Conservation (phyloP, 2,329 filamentous ascomycete genomes). For the Xylariaceae sp. region DNA sequence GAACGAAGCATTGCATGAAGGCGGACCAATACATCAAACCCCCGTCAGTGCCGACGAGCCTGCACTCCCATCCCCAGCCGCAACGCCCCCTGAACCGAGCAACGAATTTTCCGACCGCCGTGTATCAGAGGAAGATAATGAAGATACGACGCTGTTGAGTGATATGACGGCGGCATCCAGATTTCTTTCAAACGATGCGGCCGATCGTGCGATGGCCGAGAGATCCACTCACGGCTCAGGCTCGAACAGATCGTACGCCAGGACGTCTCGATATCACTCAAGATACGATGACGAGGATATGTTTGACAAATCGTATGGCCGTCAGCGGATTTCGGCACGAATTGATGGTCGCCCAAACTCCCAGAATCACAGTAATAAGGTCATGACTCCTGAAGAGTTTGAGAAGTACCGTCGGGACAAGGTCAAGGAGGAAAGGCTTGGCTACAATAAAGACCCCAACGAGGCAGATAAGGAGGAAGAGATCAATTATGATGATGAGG, state of each 20-base stretch:
- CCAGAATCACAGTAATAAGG: slow-evolving; percentile 61
- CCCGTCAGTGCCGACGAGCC: slow-evolving; percentile 35
- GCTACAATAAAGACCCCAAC: slow-evolving; percentile 37
- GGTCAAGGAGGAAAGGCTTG: slow-evolving; percentile 53
- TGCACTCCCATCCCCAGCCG: slow-evolving; percentile 31
- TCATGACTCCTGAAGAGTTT: slow-evolving; percentile 88
- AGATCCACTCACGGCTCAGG: slow-evolving; percentile 25
- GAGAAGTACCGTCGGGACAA: slow-evolving; percentile 75
- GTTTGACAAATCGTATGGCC: slow-evolving; percentile 47
- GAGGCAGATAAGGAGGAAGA: slow-evolving; percentile 41
- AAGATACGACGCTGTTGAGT: slow-evolving; percentile 50
- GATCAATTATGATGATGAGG: slow-evolving; percentile 51
- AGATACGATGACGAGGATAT: slow-evolving; percentile 50
- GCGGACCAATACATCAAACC: slow-evolving; percentile 34
- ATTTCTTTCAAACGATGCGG: slow-evolving; percentile 37
- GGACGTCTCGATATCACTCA: slow-evolving; percentile 31
- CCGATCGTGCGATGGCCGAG: slow-evolving; percentile 12
- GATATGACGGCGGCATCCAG: slow-evolving; percentile 50
- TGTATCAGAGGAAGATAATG: slow-evolving; percentile 42
- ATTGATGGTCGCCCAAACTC: slow-evolving; percentile 34
- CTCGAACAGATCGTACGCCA: slow-evolving; percentile 32
- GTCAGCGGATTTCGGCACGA: slow-evolving; percentile 37
- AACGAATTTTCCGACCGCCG: slow-evolving; percentile 30
- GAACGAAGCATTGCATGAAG: slow-evolving; percentile 45
- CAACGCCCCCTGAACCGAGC: slow-evolving; percentile 22